Percentiles rank a stretch among this genome's conserved stretches.
These are phyloP conservation scores for Liquidambar formosana DNA, from an alignment of 164 flowering plant species.

Conservation along the genomic window DNA sequence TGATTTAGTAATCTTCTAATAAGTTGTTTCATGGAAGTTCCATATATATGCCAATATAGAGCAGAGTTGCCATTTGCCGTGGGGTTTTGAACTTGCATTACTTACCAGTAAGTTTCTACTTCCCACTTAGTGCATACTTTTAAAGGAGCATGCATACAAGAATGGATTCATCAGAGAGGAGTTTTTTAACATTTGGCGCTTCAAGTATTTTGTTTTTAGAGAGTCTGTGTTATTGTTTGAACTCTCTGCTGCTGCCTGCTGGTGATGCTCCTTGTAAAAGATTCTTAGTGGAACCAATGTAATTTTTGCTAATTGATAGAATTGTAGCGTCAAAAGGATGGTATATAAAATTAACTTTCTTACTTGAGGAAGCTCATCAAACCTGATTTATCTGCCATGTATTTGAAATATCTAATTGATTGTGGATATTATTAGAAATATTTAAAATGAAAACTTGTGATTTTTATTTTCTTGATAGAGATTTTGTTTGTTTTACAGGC, in stretches of 20 bases:
- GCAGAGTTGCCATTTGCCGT: no score
- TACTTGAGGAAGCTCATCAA: background rate
- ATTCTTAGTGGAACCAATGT: no score
- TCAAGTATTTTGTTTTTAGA: background rate
- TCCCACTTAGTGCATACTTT: background rate
- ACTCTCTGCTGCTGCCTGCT: background rate
- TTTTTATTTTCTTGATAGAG: background rate
- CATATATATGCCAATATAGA: no score
- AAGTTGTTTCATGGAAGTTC: no score
- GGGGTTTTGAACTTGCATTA: no score
- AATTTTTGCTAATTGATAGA: no score
- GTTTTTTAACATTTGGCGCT: background rate
- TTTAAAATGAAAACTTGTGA: background rate
- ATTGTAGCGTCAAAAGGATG: background rate
- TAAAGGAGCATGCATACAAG: background rate
- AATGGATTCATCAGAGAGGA: background rate
- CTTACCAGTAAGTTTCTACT: no score
- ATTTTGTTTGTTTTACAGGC: slow-evolving; percentile 35
- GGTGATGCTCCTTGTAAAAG: no score
- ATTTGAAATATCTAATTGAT: background rate
- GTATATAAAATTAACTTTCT: background rate
- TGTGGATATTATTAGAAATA: background rate
- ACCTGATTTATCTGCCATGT: background rate
- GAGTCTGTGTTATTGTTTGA: background rate
- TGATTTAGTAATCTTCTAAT: no score